A percentile compares a stretch with the other conserved stretches of the same genome.
Evolutionary conservation across 805 yeast genomes (phyloP).

Genomic region (Suhomyces sp.): DNA sequence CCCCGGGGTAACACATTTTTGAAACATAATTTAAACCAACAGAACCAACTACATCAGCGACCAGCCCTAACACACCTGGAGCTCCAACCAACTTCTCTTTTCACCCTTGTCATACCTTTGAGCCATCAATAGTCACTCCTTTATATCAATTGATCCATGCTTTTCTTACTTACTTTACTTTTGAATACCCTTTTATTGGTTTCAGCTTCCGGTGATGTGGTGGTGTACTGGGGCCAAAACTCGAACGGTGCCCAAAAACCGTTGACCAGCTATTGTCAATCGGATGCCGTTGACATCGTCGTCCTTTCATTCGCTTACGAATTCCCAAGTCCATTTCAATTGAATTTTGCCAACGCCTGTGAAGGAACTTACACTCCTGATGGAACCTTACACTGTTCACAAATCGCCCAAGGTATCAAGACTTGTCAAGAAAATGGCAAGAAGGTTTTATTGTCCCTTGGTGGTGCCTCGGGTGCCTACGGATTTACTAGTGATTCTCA

Average conservation of each 20-base stretch:
- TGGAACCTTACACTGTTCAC: constrained; percentile 16
- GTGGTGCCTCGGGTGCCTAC: constrained; percentile 44
- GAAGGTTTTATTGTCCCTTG: constrained; percentile 71
- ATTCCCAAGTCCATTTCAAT: constrained; percentile 10
- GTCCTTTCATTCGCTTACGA: constrained; percentile 12
- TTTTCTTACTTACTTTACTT: constrained; percentile 2
- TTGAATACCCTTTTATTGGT: constrained; percentile 3
- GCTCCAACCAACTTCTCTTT: background rate
- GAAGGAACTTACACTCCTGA: constrained; percentile 11
- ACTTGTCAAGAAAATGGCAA: constrained; percentile 80
- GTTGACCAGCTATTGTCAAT: constrained; percentile 13
- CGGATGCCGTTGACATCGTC: constrained; percentile 11
- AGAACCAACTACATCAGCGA: background rate
- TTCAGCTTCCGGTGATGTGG: constrained; percentile 13
- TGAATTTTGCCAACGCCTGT: constrained; percentile 15
- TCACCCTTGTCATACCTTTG: background rate
- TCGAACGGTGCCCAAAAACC: constrained; percentile 11
- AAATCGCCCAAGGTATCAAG: constrained; percentile 57
- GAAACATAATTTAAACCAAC: background rate
- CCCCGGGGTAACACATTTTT: background rate
- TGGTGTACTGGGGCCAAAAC: constrained; percentile 20
- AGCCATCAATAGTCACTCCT: background rate
- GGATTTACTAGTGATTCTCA: constrained; percentile 36
- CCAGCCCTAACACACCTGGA: background rate
- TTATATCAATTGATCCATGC: background rate